Base-by-base conservation (phyloP, 177 flowering plant genomes). In the Vitis hybrid region DNA sequence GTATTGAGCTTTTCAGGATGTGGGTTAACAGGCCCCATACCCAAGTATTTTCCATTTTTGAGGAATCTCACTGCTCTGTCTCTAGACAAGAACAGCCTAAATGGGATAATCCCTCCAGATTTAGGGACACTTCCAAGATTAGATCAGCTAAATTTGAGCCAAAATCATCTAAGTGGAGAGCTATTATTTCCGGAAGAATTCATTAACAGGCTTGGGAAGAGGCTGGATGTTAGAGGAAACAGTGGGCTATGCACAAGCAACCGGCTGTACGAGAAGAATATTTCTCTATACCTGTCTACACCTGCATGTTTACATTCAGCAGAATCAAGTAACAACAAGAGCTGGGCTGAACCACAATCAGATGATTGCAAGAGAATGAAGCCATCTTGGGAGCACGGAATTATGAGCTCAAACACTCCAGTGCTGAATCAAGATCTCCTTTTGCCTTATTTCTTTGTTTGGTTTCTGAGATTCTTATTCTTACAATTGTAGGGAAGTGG, bases 1-100 rank as follows among this genome's bases (percentile, higher is more conserved):
- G 77, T 75, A 14, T 19, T 86, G 71, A 84, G 88, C 69, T 70
- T 84, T 17, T 86, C 88, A 65, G 77, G 77, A 12, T 86, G 90
- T 74, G 82, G 83, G 24, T 33, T 86, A 9, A 70, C n/a, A 19
- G 88, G 88, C 10, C 51, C 73, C 31, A 81, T 86, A 17, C 81
- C 83, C 17, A 65, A 24, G 15, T 71, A 72, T 11, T 68, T 83
- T n/a, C 66, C 78, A 11, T 73, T 64, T 10, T 50, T 86, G 75
- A 62, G 68, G 12, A 76, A 75, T 33, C 82, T 86, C 38, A 81
- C 75, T 57, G 79, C 85, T 18, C 67, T 86, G 6, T 80, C 86
- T 17, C 64, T 86, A 14, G 84, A 78, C 77, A 79, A 75, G 67
- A 86, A 86, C 78, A 74, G 49, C 53, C 83, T 86, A 61, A 75